A percentile compares a stretch with the other conserved stretches of the same genome.
These are phyloP conservation scores for Suillus subalutaceus DNA, from an alignment of 768 basidiomycete species.

Conservation along the genomic window DNA sequence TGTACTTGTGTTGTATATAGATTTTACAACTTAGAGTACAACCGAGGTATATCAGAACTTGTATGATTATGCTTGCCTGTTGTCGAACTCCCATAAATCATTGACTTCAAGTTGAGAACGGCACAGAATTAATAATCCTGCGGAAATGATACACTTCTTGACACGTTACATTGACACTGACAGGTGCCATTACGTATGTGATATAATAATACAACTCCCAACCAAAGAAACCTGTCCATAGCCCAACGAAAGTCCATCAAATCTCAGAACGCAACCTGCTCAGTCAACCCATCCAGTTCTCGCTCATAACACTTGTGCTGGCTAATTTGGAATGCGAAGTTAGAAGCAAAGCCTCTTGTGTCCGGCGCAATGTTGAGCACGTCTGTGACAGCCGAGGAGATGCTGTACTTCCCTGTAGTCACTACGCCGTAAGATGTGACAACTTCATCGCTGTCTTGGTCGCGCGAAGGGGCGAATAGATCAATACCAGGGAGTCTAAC, in stretches of 20 bases:
- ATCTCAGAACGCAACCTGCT: slow-evolving; percentile 50
- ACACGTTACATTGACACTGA: background rate
- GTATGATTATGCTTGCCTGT: background rate
- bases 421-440: slow-evolving; percentile 64
- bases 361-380: slow-evolving; percentile 44
- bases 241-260: background rate
- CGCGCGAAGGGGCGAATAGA: slow-evolving; percentile 36
- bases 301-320: slow-evolving; percentile 68
- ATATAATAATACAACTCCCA: background rate
- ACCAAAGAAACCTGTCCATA: background rate
- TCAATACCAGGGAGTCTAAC: slow-evolving; percentile 50
- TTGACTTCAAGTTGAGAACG: background rate
- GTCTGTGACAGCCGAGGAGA: slow-evolving; percentile 42
- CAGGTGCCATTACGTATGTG: background rate
- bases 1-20: background rate
- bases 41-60: background rate
- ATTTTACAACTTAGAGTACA: background rate
- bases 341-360: slow-evolving; percentile 56
- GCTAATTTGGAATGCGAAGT: slow-evolving; percentile 65
- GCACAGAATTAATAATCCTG: background rate
- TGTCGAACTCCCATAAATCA: background rate
- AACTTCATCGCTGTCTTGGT: slow-evolving; percentile 38
- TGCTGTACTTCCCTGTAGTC: slow-evolving; percentile 55
- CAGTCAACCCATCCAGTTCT: slow-evolving; percentile 58
- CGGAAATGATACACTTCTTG: background rate